Base-by-base conservation (phyloP, 805 yeast genomes). In the Cyberlindnera lachancei region DNA sequence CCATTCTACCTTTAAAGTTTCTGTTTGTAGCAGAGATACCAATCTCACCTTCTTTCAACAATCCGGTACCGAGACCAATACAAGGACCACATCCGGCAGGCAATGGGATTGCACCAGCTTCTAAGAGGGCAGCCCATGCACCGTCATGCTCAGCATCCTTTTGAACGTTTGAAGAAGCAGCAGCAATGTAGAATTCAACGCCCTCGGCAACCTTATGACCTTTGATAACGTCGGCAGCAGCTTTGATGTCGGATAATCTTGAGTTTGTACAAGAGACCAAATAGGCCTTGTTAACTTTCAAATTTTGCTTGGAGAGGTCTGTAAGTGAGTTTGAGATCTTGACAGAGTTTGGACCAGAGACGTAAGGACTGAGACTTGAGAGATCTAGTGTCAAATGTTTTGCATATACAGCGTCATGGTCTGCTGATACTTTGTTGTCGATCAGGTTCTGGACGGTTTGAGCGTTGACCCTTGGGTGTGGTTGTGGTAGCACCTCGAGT, bases 61-160 rank as follows among this genome's bases (percentile, higher is more conserved):
- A 66, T 30, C 99, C 99, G 18, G 94, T 70, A 35, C 99, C 99
- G 35, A 92, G 67, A 23, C 99, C 99, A 53, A 92, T 92, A 66
- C 99, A 92, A 16, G 99, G 99, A 28, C 99, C 99, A 65, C 99
- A 92, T 15, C 99, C 99, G 12, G 98, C 95, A 15, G 97, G 97
- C 47, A 92, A 73, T 22, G 96, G 85, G 48, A 65, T 83, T 38
- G 96, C 94, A 33, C 99, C 99, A 8, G 97, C 95, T 35, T 79
- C 90, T 29, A 92, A 51, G 37, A 92, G 68, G 15, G 75, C 75
- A 49, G 87, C 70, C 98, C 99, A 94, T 12, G 94, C 94, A 35
- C 99, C 98, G 27, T 61, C 64, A 22, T 75, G 72, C 62, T 83
- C 95, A 28, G 98, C 98, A 46, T 88, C 96, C 46, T 72, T 71